Conservation (phyloP, 1,139 yeast species). For the Candida sp. region DNA sequence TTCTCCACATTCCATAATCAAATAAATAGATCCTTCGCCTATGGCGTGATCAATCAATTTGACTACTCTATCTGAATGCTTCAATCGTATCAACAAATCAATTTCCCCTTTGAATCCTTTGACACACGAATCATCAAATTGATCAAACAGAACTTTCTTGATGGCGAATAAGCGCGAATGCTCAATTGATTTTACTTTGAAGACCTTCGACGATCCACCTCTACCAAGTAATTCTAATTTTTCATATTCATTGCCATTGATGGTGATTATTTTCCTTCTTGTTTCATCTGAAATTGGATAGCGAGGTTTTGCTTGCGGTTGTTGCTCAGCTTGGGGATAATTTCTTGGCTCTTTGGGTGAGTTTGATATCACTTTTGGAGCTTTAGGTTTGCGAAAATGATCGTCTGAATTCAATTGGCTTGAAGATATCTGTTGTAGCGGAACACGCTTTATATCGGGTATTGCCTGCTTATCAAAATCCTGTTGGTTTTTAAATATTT, state of each 20-base stretch:
- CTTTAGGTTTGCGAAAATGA: constrained; percentile 14
- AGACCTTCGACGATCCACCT: constrained; percentile 95
- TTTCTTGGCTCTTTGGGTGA: not conserved
- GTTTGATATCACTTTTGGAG: constrained; percentile 7
- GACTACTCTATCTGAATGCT: constrained; percentile 71
- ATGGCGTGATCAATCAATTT: constrained; percentile 72
- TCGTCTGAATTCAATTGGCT: constrained; percentile 8
- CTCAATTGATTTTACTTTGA: constrained; percentile 60
- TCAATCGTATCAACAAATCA: constrained; percentile 60
- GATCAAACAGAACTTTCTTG: constrained; percentile 78
- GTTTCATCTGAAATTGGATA: constrained; percentile 11
- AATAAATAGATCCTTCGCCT: constrained; percentile 56
- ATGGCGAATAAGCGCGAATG: constrained; percentile 68
- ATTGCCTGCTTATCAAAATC: constrained; percentile 4
- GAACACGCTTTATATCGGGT: constrained; percentile 16
- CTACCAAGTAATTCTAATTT: constrained; percentile 78
- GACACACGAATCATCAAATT: constrained; percentile 71
- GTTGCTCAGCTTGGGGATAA: constrained; percentile 2
- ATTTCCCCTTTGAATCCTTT: constrained; percentile 89
- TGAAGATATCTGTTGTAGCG: constrained; percentile 10
- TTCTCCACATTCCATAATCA: constrained; percentile 97
- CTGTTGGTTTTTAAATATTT: constrained; percentile 20
- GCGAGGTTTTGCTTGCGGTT: constrained; percentile 2
- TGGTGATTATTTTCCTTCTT: constrained; percentile 27
- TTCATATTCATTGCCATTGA: constrained; percentile 66